Evolutionary conservation across 805 yeast genomes (phyloP).

Genomic region (Ogataea trehalophila): DNA sequence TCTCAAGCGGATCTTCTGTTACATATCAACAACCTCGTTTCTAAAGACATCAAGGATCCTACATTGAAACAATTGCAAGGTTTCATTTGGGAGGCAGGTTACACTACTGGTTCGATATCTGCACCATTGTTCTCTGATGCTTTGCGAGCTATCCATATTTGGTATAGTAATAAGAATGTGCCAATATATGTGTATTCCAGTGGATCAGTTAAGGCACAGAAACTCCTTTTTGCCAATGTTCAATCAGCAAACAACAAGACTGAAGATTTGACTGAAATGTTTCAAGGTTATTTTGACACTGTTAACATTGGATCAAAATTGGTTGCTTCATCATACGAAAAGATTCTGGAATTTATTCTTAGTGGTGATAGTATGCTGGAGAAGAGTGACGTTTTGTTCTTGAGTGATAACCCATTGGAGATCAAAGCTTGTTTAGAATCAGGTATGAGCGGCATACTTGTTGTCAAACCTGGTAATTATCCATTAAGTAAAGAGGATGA

Average conservation of each 20-base stretch:
- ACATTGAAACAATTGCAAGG: constrained; percentile 79
- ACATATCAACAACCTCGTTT: constrained; percentile 56
- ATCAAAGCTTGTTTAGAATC: constrained; percentile 68
- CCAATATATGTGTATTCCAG: constrained; percentile 76
- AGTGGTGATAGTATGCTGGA: neutral
- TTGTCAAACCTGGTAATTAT: constrained; percentile 72
- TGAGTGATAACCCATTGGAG: constrained; percentile 78
- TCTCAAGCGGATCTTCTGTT: constrained; percentile 31
- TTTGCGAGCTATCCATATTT: constrained; percentile 44
- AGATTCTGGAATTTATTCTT: constrained; percentile 37
- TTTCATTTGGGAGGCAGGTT: constrained; percentile 75
- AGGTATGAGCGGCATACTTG: constrained; percentile 56
- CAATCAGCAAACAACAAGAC: constrained; percentile 27
- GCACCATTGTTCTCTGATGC: constrained; percentile 82
- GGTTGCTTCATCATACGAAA: constrained; percentile 50
- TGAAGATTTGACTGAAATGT: constrained; percentile 46
- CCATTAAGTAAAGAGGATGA: constrained; percentile 37
- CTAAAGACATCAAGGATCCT: constrained; percentile 70
- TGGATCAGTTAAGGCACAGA: constrained; percentile 86
- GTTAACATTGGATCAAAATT: constrained; percentile 74
- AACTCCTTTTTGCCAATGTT: constrained; percentile 66
- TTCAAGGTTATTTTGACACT: constrained; percentile 79
- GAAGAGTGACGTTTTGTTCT: constrained; percentile 45
- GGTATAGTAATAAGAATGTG: constrained; percentile 26
- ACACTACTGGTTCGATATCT: constrained; percentile 63